phyloP scores from a whole-genome alignment of 495 filamentous ascomycete species.

The Aspergillus taichungensis region DNA sequence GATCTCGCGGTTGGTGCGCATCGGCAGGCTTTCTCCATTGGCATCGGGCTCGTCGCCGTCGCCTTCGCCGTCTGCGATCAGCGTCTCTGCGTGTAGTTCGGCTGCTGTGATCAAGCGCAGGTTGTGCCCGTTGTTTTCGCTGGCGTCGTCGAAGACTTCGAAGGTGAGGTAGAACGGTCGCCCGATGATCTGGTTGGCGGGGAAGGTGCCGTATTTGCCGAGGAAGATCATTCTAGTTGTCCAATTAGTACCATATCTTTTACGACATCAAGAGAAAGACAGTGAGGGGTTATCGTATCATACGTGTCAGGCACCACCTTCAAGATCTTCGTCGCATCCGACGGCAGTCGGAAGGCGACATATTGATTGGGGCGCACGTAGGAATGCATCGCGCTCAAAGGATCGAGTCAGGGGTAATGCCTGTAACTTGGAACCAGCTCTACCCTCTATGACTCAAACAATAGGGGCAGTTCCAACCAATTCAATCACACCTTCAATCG shows the following conservation, averaged over 20 bases:
- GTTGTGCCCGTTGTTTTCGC: slow-evolving; percentile 49
- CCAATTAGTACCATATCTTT: no score
- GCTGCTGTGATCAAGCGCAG: slow-evolving; percentile 72
- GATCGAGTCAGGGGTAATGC: neutral
- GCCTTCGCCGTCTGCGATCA: slow-evolving; percentile 49
- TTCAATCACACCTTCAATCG: neutral
- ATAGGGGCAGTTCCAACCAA: neutral
- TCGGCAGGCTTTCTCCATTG: slow-evolving; percentile 49
- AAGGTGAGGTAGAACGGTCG: slow-evolving; percentile 87
- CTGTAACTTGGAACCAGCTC: neutral
- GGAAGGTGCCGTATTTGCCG: slow-evolving; percentile 84
- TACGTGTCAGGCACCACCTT: slow-evolving; percentile 72
- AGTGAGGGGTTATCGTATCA: slow-evolving; percentile 25
- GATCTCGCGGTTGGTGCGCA: slow-evolving; percentile 70
- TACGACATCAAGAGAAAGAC: neutral
- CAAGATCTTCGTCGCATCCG: slow-evolving; percentile 52
- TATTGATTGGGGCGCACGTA: slow-evolving; percentile 55
- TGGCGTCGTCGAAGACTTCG: slow-evolving; percentile 67
- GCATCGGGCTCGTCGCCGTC: slow-evolving; percentile 42
- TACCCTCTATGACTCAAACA: neutral
- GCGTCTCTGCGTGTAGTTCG: slow-evolving; percentile 70
- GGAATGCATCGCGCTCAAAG: slow-evolving; percentile 25
- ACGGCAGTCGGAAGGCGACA: slow-evolving; percentile 59
- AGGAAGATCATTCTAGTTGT: slow-evolving; percentile 66
- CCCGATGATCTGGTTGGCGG: slow-evolving; percentile 74